A percentile compares a stretch with the other conserved stretches of the same genome.
phyloP scores from a whole-genome alignment of 306 rosid species.

The Sindora glabra region DNA sequence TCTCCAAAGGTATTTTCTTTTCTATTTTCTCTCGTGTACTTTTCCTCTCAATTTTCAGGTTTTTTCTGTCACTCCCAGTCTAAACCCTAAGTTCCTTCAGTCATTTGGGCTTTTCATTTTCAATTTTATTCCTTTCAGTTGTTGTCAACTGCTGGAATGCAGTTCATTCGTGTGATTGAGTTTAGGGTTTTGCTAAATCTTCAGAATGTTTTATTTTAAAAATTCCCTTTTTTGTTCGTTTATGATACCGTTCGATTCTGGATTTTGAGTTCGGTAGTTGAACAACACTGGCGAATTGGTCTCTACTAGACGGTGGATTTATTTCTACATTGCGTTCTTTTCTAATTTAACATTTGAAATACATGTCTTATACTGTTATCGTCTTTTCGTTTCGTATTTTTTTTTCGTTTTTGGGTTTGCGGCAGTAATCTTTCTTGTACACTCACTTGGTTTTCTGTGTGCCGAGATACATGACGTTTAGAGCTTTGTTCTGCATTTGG shows the following conservation, averaged over 20 bases:
- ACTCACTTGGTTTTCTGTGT: not conserved
- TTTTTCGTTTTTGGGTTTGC: no score
- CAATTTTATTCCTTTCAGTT: not conserved
- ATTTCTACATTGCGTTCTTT: not conserved
- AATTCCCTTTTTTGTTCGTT: not conserved
- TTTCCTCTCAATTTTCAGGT: not conserved
- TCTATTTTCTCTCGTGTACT: not conserved
- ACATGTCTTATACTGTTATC: not conserved
- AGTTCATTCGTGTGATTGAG: not conserved
- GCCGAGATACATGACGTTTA: not conserved
- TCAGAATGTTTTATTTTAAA: not conserved
- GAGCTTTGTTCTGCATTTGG: not conserved
- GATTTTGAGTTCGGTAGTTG: not conserved
- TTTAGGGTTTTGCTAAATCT: slow-evolving; percentile 30
- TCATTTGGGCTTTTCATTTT: not conserved
- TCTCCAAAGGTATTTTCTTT: slow-evolving; percentile 65
- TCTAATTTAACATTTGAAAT: not conserved
- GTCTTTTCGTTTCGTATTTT: not conserved
- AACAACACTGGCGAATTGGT: not conserved
- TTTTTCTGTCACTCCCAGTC: not conserved
- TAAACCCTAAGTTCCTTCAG: slow-evolving; percentile 29
- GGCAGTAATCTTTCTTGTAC: not conserved
- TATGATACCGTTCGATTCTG: not conserved
- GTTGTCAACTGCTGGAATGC: not conserved
- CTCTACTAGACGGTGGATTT: not conserved